phyloP scores from a whole-genome alignment of 208 protist genomes.

The Leishmania arabica region DNA sequence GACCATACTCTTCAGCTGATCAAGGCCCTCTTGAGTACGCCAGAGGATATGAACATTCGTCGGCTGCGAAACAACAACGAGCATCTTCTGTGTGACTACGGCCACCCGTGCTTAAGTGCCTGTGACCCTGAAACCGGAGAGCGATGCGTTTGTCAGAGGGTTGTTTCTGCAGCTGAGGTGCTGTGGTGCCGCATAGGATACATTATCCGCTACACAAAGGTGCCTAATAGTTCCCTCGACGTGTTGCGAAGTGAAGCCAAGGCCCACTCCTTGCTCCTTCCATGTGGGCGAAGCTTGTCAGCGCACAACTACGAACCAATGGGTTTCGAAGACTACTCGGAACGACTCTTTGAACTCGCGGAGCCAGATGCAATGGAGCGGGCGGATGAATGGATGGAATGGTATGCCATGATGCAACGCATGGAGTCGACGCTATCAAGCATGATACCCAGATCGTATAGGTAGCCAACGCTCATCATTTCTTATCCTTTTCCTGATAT shows the following conservation, averaged over 20 bases:
- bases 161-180: slow-evolving; percentile 43
- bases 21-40: slow-evolving; percentile 52
- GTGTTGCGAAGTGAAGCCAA: slow-evolving; percentile 12
- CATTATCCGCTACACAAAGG: slow-evolving; percentile 59
- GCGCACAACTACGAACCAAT: slow-evolving; percentile 49
- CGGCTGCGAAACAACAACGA: slow-evolving; percentile 78
- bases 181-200: slow-evolving; percentile 80
- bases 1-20: slow-evolving; percentile 43
- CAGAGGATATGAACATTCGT: slow-evolving; percentile 81
- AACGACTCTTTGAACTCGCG: slow-evolving; percentile 70
- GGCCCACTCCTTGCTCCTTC: slow-evolving; percentile 39
- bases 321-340: slow-evolving; percentile 82
- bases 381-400: slow-evolving; percentile 75
- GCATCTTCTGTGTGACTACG: slow-evolving; percentile 66
- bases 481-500: background rate
- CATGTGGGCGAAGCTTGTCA: slow-evolving; percentile 55
- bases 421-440: slow-evolving; percentile 33
- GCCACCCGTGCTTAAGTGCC: slow-evolving; percentile 44
- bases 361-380: slow-evolving; percentile 70
- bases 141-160: slow-evolving; percentile 26
- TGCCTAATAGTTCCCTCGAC: slow-evolving; percentile 26
- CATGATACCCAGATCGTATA: background rate
- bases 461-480: background rate
- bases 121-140: background rate
- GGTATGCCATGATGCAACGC: slow-evolving; percentile 60